phyloP scores from a whole-genome alignment of 805 yeast species.

The Candida coleopterorum region DNA sequence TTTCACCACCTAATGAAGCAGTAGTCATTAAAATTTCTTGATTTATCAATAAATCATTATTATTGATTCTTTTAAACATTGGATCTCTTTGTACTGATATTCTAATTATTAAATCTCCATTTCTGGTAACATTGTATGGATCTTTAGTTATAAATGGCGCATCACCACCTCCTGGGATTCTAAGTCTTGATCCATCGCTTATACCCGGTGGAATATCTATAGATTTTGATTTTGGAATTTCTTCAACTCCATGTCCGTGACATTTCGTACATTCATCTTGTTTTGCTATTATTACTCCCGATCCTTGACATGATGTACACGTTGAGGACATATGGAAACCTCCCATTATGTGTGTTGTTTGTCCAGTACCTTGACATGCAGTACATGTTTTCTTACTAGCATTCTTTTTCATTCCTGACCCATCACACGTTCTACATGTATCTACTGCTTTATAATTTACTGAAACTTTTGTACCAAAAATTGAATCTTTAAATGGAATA shows the following conservation, averaged over 20 bases:
- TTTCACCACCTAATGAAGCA: constrained; percentile 91
- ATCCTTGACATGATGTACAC: constrained; percentile 81
- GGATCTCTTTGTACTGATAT: constrained; percentile 75
- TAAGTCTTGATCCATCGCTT: constrained; percentile 76
- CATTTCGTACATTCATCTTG: constrained; percentile 73
- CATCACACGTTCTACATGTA: constrained; percentile 74
- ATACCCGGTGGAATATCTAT: constrained; percentile 88
- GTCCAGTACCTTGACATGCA: constrained; percentile 91
- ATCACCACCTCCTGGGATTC: constrained; percentile 87
- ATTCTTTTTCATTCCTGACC: constrained; percentile 79
- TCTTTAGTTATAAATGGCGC: constrained; percentile 74
- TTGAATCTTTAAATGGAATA: constrained; percentile 78
- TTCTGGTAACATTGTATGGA: constrained; percentile 58
- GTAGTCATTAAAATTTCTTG: constrained; percentile 86
- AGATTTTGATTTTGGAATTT: constrained; percentile 61
- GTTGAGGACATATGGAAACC: constrained; percentile 97
- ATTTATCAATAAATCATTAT: constrained; percentile 60
- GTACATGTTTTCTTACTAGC: constrained; percentile 73
- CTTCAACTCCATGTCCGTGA: constrained; percentile 84
- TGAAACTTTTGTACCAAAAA: constrained; percentile 66
- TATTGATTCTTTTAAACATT: constrained; percentile 53
- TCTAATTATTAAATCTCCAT: constrained; percentile 86
- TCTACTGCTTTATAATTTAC: constrained; percentile 72
- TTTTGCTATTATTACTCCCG: constrained; percentile 71
- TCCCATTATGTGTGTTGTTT: constrained; percentile 78